Conservation (phyloP, 225 moss, liverwort and hornwort species). For the Takakia lepidozioides region DNA sequence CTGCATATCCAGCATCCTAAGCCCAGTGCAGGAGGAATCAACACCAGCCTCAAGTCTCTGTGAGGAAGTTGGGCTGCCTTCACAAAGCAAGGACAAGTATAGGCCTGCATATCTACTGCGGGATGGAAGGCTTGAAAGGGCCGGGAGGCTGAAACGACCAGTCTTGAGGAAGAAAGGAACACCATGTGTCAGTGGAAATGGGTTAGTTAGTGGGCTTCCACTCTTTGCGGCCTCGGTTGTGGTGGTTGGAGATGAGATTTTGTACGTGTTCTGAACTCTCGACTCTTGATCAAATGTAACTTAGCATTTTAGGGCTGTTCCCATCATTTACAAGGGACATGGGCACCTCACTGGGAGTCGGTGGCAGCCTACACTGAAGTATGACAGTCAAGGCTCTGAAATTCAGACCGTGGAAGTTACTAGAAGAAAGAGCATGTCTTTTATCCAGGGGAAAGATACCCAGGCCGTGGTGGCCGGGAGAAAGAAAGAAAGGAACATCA, state of each 20-base stretch:
- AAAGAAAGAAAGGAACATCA: too few species aligned
- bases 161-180: slow-evolving; percentile 6
- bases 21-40: slow-evolving; percentile 13
- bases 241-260: slow-evolving; percentile 32
- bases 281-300: too few species aligned
- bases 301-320: too few species aligned
- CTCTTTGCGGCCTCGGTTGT: slow-evolving; percentile 23
- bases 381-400: too few species aligned
- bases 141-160: slow-evolving; percentile 20
- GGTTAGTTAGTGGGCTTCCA: slow-evolving; percentile 3
- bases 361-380: too few species aligned
- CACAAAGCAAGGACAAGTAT: slow-evolving; percentile 5
- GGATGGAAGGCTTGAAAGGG: slow-evolving; percentile 26
- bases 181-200: slow-evolving; percentile 6
- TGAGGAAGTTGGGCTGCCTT: background rate
- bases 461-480: too few species aligned
- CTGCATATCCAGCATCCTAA: slow-evolving; percentile 2
- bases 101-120: slow-evolving; percentile 24
- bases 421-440: too few species aligned
- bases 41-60: background rate
- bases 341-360: too few species aligned
- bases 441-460: too few species aligned
- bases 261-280: too few species aligned
- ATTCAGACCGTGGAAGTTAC: too few species aligned
- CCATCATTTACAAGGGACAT: too few species aligned